These are phyloP conservation scores for Emericellopsis cladophorae DNA, from an alignment of 2,329 filamentous ascomycete species.

Conservation along the genomic window DNA sequence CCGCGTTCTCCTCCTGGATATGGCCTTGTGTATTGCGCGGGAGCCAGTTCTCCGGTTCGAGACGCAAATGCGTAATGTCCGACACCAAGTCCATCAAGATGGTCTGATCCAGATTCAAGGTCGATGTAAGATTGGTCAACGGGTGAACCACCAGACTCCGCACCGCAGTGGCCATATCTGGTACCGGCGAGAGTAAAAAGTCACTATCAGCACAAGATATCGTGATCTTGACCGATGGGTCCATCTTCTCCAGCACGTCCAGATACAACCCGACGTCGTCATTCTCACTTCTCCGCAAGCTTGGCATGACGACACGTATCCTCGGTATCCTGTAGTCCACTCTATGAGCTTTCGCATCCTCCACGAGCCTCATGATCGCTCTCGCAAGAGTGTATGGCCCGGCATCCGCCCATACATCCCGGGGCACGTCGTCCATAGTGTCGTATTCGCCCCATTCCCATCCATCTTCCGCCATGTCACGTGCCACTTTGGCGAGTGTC, in stretches of 20 bases:
- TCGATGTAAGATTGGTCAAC: conserved; percentile 17
- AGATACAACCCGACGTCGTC: conserved; percentile 18
- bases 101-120: conserved; percentile 27
- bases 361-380: conserved; percentile 17
- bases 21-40: conserved; percentile 16
- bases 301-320: conserved; percentile 20
- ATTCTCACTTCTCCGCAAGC: conserved; percentile 13
- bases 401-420: conserved; percentile 20
- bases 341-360: conserved; percentile 21
- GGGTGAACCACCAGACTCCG: conserved; percentile 16
- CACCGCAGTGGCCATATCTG: conserved; percentile 13
- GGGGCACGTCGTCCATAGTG: conserved; percentile 14
- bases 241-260: conserved; percentile 13
- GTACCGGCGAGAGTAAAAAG: conserved; percentile 11
- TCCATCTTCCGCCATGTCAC: conserved; percentile 26
- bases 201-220: conserved; percentile 16
- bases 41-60: conserved; percentile 20
- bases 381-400: conserved; percentile 12
- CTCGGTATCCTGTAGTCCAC: conserved; percentile 22
- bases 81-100: conserved; percentile 26
- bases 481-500: conserved; percentile 15
- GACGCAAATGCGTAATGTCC: conserved; percentile 22
- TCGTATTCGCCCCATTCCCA: conserved; percentile 26
- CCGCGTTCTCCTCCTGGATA: conserved; percentile 19
- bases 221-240: conserved; percentile 16